Evolutionary conservation across 176 grass and related monocot species (phyloP).

Genomic region (Triticum dicoccoides): DNA sequence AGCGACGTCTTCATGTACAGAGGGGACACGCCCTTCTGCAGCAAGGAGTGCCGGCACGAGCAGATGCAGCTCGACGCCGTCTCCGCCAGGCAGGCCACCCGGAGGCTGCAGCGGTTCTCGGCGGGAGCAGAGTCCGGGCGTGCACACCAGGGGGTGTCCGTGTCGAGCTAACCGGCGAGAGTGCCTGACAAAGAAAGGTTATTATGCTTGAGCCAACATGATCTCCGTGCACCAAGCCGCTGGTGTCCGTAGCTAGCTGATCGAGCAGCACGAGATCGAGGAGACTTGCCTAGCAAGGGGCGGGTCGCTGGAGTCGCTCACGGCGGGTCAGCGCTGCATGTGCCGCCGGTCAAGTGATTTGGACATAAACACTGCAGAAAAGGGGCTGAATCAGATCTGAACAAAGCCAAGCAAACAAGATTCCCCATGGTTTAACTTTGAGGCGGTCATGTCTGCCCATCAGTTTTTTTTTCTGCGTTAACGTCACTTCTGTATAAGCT

Average conservation of each 20-base stretch:
- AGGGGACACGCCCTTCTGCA: constrained; percentile 71
- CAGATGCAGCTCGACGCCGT: constrained; percentile 43
- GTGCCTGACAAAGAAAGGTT: background rate
- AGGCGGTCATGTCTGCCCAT: background rate
- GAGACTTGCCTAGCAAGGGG: background rate
- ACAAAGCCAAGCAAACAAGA: background rate
- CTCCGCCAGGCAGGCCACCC: background rate
- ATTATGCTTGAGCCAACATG: background rate
- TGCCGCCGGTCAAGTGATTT: background rate
- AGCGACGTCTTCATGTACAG: constrained; percentile 70
- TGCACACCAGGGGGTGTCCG: background rate
- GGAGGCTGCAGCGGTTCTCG: background rate
- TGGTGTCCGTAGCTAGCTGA: background rate
- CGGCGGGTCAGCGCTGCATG: background rate
- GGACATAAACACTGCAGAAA: background rate
- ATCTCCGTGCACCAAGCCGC: background rate
- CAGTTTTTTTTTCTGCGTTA: background rate
- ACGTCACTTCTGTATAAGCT: background rate
- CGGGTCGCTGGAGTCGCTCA: background rate
- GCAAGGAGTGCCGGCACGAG: constrained; percentile 54
- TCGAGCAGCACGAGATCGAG: background rate
- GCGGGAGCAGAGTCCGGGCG: background rate
- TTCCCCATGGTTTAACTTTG: background rate
- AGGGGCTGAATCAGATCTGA: background rate
- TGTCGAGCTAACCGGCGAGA: background rate